These are phyloP conservation scores for Acanthamoeba lenticulata DNA, from an alignment of 208 protist genomes.

Conservation along the genomic window DNA sequence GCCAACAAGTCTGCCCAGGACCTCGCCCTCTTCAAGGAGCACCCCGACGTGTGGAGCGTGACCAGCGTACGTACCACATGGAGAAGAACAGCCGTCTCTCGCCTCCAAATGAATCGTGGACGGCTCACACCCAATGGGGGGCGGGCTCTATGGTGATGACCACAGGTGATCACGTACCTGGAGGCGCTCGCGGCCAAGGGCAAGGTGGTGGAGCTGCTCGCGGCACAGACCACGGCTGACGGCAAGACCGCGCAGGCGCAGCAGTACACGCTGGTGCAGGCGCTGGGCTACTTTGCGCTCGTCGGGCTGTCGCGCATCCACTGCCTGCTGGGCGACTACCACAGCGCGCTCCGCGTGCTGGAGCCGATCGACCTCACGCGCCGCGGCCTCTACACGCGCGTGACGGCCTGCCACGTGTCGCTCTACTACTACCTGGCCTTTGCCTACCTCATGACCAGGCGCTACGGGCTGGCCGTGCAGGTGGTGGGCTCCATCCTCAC, in stretches of 20 bases:
- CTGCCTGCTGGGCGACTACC: slow-evolving; percentile 88
- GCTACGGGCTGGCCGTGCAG: slow-evolving; percentile 86
- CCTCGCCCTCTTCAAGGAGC: slow-evolving; percentile 70
- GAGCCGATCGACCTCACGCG: slow-evolving; percentile 83
- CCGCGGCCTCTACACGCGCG: slow-evolving; percentile 78
- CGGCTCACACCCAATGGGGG: too few relatives aligned
- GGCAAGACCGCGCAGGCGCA: slow-evolving; percentile 6
- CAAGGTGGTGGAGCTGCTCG: slow-evolving; percentile 59
- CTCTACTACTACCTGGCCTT: slow-evolving; percentile 91
- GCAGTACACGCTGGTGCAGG: slow-evolving; percentile 53
- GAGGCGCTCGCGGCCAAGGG: not conserved
- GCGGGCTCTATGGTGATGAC: not conserved
- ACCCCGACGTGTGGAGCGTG: slow-evolving; percentile 79
- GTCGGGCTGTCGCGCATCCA: slow-evolving; percentile 87
- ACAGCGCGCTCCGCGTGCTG: slow-evolving; percentile 82
- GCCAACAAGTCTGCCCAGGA: slow-evolving; percentile 81
- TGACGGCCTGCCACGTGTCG: slow-evolving; percentile 88
- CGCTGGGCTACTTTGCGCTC: slow-evolving; percentile 88
- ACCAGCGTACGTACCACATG: slow-evolving; percentile 75
- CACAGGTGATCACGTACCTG: slow-evolving; percentile 52
- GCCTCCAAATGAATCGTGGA: too few relatives aligned
- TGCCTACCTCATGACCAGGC: slow-evolving; percentile 88
- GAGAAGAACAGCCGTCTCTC: too few relatives aligned
- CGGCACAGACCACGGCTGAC: not conserved
- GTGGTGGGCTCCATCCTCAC: slow-evolving; percentile 81